A percentile compares a stretch with the other conserved stretches of the same genome.
Conservation (phyloP, 805 yeast species). For the Saccharomyces kudriavzevii region DNA sequence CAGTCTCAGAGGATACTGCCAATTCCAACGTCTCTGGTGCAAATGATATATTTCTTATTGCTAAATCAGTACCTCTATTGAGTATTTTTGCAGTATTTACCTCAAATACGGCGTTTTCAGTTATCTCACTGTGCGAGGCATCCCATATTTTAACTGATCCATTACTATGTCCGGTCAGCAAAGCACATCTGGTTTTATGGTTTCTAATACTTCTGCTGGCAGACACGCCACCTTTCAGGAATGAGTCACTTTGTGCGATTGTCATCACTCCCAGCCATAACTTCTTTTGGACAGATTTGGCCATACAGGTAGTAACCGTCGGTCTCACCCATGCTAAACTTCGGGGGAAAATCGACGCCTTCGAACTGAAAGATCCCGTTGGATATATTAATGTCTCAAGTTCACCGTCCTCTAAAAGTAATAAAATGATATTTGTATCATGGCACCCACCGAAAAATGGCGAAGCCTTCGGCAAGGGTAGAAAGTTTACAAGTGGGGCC, state of each 20-base stretch:
- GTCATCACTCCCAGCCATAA: constrained; percentile 76
- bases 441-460: constrained; percentile 80
- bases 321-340: constrained; percentile 75
- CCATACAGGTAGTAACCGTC: constrained; percentile 46
- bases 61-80: constrained; percentile 36
- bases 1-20: constrained; percentile 56
- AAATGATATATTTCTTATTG: constrained; percentile 56
- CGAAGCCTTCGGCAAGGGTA: constrained; percentile 50
- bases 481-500: constrained; percentile 38
- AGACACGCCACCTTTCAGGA: constrained; percentile 74
- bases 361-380: constrained; percentile 42
- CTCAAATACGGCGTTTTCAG: constrained; percentile 51
- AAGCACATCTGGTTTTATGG: constrained; percentile 44
- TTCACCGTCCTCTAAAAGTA: constrained; percentile 56
- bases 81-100: constrained; percentile 46
- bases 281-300: constrained; percentile 50
- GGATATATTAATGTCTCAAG: constrained; percentile 55
- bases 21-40: constrained; percentile 73
- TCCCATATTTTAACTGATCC: constrained; percentile 83
- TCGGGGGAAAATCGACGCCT: constrained; percentile 67
- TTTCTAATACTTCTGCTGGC: constrained; percentile 41
- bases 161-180: constrained; percentile 80
- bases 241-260: constrained; percentile 28
- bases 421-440: constrained; percentile 58
- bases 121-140: constrained; percentile 66